phyloP scores from a whole-genome alignment of 164 flowering plant species.

The Santalum album region DNA sequence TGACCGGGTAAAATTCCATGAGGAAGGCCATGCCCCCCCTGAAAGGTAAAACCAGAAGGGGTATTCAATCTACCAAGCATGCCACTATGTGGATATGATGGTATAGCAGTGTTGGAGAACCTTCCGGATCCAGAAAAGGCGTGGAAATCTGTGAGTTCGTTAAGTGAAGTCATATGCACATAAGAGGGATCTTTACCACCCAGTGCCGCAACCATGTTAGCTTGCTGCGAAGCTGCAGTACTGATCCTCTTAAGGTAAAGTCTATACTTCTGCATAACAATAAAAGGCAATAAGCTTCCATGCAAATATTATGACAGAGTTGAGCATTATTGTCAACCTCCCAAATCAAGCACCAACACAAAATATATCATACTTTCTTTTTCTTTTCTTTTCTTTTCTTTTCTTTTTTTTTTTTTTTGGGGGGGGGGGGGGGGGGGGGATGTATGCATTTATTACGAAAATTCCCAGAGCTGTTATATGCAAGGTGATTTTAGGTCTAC shows the following conservation, averaged over 20 bases:
- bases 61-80: slow-evolving; percentile 59
- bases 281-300: not conserved
- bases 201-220: slow-evolving; percentile 37
- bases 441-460: too few relatives aligned
- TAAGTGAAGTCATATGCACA: slow-evolving; percentile 44
- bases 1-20: slow-evolving; percentile 39
- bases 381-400: too few relatives aligned
- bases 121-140: slow-evolving; percentile 46
- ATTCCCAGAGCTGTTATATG: too few relatives aligned
- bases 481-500: too few relatives aligned
- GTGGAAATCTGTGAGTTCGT: slow-evolving; percentile 52
- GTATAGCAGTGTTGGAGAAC: slow-evolving; percentile 28
- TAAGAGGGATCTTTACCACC: slow-evolving; percentile 52
- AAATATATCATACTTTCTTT: too few relatives aligned
- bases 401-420: too few relatives aligned
- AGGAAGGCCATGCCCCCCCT: slow-evolving; percentile 41
- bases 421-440: too few relatives aligned
- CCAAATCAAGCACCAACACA: not conserved
- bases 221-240: slow-evolving; percentile 41
- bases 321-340: not conserved
- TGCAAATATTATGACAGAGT: slow-evolving; percentile 7
- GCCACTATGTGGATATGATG: slow-evolving; percentile 39
- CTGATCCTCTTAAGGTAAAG: slow-evolving; percentile 71
- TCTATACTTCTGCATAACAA: slow-evolving; percentile 74
- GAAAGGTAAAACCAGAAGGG: slow-evolving; percentile 29